Percentiles rank a stretch among this genome's conserved stretches.
These are phyloP conservation scores for Rhizoclosmatium globosum DNA, from an alignment of 192 early-diverging fungal species.

Conservation along the genomic window DNA sequence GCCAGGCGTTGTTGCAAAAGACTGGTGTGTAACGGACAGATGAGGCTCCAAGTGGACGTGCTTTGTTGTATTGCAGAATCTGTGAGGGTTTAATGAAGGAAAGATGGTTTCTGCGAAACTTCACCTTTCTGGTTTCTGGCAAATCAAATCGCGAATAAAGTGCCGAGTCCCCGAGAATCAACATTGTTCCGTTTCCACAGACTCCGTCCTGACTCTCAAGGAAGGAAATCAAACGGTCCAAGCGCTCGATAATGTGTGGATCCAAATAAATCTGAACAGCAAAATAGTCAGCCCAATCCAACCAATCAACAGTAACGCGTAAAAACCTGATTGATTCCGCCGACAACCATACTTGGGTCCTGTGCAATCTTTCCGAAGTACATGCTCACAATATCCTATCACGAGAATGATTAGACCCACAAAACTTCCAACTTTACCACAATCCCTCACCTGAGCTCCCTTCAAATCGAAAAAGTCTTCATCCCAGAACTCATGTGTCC, in stretches of 20 bases:
- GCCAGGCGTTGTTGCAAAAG: conserved; percentile 58
- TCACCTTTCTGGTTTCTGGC: conserved; percentile 66
- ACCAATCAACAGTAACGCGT: conserved; percentile 6
- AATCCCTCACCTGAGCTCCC: conserved; percentile 57
- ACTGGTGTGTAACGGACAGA: conserved; percentile 62
- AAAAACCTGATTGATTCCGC: conserved; percentile 60
- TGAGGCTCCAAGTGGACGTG: conserved; percentile 53
- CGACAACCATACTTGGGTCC: conserved; percentile 59
- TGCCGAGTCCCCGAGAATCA: conserved; percentile 63
- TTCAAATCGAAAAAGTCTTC: conserved; percentile 67
- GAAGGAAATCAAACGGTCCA: conserved; percentile 70
- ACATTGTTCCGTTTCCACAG: conserved; percentile 69
- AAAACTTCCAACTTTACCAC: background rate
- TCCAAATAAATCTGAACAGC: conserved; percentile 53
- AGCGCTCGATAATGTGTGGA: conserved; percentile 50
- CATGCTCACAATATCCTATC: conserved; percentile 55
- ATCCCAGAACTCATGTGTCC: conserved; percentile 63
- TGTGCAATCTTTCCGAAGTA: conserved; percentile 56
- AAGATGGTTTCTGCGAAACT: background rate
- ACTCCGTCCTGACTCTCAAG: conserved; percentile 67
- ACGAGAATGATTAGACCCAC: background rate
- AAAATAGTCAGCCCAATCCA: background rate
- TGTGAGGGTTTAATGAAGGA: conserved; percentile 21
- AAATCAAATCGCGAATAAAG: conserved; percentile 59
- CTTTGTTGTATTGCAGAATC: conserved; percentile 64